phyloP scores from a whole-genome alignment of 805 yeast species.

The Diddensiella caesifluorescens region DNA sequence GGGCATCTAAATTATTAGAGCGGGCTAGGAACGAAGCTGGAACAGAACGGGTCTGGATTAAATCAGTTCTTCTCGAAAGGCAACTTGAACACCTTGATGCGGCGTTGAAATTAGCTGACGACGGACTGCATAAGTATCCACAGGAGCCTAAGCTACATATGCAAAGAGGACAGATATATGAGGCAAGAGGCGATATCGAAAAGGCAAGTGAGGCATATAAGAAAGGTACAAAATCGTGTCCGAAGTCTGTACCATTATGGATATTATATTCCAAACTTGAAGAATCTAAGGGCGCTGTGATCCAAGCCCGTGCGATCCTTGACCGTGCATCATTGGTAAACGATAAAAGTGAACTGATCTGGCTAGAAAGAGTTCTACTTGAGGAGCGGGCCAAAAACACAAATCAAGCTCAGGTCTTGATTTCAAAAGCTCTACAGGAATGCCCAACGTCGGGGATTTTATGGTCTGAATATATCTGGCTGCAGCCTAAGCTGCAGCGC shows the following conservation, averaged over 20 bases:
- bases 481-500: constrained; percentile 42
- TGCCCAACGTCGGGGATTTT: constrained; percentile 55
- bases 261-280: constrained; percentile 44
- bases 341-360: constrained; percentile 47
- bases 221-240: constrained; percentile 46
- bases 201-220: constrained; percentile 46
- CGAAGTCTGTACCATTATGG: constrained; percentile 50
- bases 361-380: constrained; percentile 52
- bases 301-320: constrained; percentile 64
- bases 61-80: constrained; percentile 50
- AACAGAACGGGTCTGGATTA: constrained; percentile 54
- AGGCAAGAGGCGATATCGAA: constrained; percentile 27
- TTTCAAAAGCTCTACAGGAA: constrained; percentile 53
- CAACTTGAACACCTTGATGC: constrained; percentile 31
- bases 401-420: constrained; percentile 47
- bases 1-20: constrained; percentile 37
- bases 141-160: constrained; percentile 48
- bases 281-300: constrained; percentile 38
- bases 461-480: constrained; percentile 58
- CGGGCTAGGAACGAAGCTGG: constrained; percentile 38
- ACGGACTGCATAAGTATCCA: constrained; percentile 48
- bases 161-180: constrained; percentile 56
- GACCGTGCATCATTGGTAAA: constrained; percentile 59
- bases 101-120: constrained; percentile 40
- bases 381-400: constrained; percentile 49